Base-by-base conservation (phyloP, 1,284 basidiomycete species). In the Ceratobasidium theobromae region DNA sequence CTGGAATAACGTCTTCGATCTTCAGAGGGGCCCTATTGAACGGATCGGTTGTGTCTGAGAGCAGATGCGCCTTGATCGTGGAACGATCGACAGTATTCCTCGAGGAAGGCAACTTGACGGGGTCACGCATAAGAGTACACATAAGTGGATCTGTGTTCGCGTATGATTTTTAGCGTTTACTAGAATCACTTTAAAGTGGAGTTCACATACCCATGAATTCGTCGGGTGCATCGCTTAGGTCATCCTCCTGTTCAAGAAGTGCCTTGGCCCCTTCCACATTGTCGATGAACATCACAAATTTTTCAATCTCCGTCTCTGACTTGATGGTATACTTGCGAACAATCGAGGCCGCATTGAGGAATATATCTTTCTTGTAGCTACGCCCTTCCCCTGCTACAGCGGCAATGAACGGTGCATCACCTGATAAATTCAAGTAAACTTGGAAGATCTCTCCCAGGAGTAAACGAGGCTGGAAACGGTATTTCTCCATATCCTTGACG, bases 121-220 rank as follows among this genome's bases (percentile, higher is more conserved):
- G 97, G 75, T 99, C 94, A 67, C 87, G 88, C 97, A 99, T 99
- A 66, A 99, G 74, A 0, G 93, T 94, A 71, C 85, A 91, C 88
- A 97, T 95, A 70, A 98, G 79, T 0, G 94, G 93, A 76, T 97
- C 94, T 96, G 71, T 4, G 67, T 43, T 53, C 12, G 40, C 16
- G 48, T 49, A 8, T 64, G 57, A 25, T 18, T n/a, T 23, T 28
- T 11, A 28, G 38, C 30, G 32, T 30, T 28, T 12, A 43, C 11
- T n/a, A 45, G 35, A 16, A 38, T 11, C 9, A 8, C 5, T 45
- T 25, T 41, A 70, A 45, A 73, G 46, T 27, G 41, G 43, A 41
- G 40, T 41, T 52, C 21, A 74, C 85, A 57, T 70, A 93, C 93
- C 94, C 65, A 95, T 76, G 81, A 90, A 99, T 74, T 99, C 96